Percentiles rank a stretch among this genome's conserved stretches.
Evolutionary conservation across 306 rosid species (phyloP).

Genomic region (Cicer pinnatifidum): DNA sequence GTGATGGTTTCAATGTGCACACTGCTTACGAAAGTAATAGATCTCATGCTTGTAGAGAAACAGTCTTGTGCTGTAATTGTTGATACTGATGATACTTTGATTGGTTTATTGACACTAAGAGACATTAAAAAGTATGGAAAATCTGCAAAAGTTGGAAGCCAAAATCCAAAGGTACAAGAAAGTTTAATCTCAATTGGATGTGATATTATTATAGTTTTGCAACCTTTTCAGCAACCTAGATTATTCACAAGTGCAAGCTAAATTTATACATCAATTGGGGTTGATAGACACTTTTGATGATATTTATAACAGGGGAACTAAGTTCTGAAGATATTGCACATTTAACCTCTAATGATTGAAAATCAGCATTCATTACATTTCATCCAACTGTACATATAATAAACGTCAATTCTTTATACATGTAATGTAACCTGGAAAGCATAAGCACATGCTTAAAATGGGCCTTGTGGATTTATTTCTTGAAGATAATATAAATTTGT

Average conservation of each 20-base stretch:
- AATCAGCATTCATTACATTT: conserved; percentile 26
- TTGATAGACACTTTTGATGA: conserved; percentile 25
- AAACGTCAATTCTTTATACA: conserved; percentile 17
- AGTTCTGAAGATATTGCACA: conserved; percentile 12
- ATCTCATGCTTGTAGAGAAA: conserved; percentile 85
- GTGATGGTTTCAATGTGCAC: conserved; percentile 69
- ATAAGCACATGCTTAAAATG: conserved; percentile 19
- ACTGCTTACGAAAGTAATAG: conserved; percentile 67
- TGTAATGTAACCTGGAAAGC: conserved; percentile 36
- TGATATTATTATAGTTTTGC: conserved; percentile 32
- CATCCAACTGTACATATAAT: conserved; percentile 13
- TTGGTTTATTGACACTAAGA: conserved; percentile 77
- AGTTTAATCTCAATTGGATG: conserved; percentile 35
- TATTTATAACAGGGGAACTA: conserved; percentile 15
- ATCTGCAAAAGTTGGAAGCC: conserved; percentile 61
- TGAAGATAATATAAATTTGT: conserved; percentile 5
- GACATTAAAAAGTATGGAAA: conserved; percentile 73
- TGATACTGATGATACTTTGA: conserved; percentile 59
- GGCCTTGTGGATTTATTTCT: conserved; percentile 23
- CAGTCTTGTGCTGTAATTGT: conserved; percentile 88
- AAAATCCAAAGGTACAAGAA: conserved; percentile 63
- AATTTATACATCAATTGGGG: conserved; percentile 10
- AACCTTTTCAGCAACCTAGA: conserved; percentile 21
- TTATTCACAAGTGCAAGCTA: conserved; percentile 26
- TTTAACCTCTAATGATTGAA: conserved; percentile 27